phyloP scores from a whole-genome alignment of 345 rosid genomes.

The Angophora floribunda region DNA sequence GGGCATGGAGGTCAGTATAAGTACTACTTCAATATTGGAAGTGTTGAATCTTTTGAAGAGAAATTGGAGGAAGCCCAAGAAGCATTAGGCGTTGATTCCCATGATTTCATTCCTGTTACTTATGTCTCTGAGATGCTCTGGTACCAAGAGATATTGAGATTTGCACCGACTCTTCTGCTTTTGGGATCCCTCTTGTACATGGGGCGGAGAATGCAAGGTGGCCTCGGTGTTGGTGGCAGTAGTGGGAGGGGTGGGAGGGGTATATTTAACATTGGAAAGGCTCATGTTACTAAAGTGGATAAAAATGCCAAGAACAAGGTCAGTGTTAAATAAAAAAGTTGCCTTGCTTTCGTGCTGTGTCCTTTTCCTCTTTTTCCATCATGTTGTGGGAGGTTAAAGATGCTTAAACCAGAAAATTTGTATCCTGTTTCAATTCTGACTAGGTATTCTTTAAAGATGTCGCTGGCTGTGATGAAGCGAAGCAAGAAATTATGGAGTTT shows the following conservation, averaged over 20 bases:
- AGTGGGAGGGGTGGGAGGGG: constrained; percentile 85
- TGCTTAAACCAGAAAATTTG: neutral
- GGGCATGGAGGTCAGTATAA: constrained; percentile 52
- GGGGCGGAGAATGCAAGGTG: constrained; percentile 81
- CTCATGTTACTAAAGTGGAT: constrained; percentile 75
- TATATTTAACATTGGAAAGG: constrained; percentile 92
- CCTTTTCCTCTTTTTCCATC: neutral
- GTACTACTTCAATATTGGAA: constrained; percentile 84
- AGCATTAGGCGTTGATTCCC: constrained; percentile 69
- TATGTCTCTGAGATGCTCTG: constrained; percentile 67
- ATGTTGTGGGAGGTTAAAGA: neutral
- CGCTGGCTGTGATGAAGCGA: constrained; percentile 98
- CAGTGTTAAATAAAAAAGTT: neutral
- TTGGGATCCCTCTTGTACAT: constrained; percentile 59
- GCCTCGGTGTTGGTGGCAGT: constrained; percentile 75
- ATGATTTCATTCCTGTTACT: constrained; percentile 68
- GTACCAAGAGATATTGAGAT: constrained; percentile 78
- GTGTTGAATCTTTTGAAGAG: constrained; percentile 89
- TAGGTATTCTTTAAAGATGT: constrained; percentile 90
- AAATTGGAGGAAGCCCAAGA: constrained; percentile 92
- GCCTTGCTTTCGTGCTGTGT: neutral
- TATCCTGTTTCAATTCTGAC: neutral
- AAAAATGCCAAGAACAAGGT: constrained; percentile 95
- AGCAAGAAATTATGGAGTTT: constrained; percentile 96
- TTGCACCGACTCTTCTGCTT: constrained; percentile 66